Evolutionary conservation across 2,329 filamentous ascomycete species (phyloP).

Genomic region (Claviceps capensis): DNA sequence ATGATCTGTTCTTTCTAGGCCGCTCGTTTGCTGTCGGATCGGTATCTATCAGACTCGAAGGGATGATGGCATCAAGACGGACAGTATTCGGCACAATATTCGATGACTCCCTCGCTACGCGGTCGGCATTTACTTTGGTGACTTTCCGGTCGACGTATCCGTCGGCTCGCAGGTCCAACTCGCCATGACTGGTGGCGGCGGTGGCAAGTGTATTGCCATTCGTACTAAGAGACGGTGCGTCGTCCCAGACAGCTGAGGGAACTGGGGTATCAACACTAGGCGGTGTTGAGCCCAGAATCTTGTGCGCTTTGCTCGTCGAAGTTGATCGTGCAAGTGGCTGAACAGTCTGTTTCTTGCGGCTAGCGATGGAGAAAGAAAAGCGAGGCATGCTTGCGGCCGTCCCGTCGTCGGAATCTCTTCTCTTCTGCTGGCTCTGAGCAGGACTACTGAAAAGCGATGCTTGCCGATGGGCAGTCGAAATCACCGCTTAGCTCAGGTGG

Average conservation of each 20-base stretch:
- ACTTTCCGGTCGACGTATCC: constrained; percentile 12
- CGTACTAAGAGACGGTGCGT: constrained; percentile 28
- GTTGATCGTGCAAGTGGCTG: constrained; percentile 17
- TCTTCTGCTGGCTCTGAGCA: not conserved
- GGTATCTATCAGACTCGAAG: constrained; percentile 8
- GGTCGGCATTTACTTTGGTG: constrained; percentile 9
- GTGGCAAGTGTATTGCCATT: constrained; percentile 31
- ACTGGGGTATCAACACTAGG: constrained; percentile 27
- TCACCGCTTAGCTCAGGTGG: not conserved
- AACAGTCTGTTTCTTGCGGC: constrained; percentile 28
- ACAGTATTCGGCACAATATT: constrained; percentile 22
- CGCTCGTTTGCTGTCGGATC: constrained; percentile 24
- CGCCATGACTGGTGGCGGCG: constrained; percentile 18
- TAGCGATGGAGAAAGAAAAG: constrained; percentile 35
- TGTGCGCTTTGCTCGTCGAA: constrained; percentile 37
- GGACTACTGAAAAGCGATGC: not conserved
- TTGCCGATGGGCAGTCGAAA: not conserved
- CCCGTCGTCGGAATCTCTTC: not conserved
- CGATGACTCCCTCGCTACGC: constrained; percentile 32
- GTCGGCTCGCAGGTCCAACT: constrained; percentile 4
- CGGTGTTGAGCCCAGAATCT: constrained; percentile 32
- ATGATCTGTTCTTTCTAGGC: constrained; percentile 35
- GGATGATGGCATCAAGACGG: constrained; percentile 8
- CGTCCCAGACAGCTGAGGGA: constrained; percentile 27
- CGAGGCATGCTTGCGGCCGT: constrained; percentile 22